Base-by-base conservation (phyloP, 2,329 filamentous ascomycete genomes). In the Alternaria sp. region DNA sequence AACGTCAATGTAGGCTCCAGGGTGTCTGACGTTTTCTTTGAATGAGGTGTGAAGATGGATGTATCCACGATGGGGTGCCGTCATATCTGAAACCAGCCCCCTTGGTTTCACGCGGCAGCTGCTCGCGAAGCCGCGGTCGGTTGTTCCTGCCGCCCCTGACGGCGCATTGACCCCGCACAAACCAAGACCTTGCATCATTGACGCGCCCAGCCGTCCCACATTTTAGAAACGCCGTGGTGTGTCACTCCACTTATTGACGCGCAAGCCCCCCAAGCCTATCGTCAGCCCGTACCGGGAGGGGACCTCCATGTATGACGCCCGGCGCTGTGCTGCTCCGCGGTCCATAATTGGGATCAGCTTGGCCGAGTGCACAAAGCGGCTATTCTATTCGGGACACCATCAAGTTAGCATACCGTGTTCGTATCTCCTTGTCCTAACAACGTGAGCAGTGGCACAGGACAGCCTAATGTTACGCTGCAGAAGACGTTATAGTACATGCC, bases 161-260 rank as follows among this genome's bases (percentile, higher is more conserved):
- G n/a, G 37, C 10, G 28, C 46, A 53, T 28, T 49, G 56, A 49
- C 60, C 56, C 55, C 49, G 30, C 55, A 50, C 25, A 18, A n/a
- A 12, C 18, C 30, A 33, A 49, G 44, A 45, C 20, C 53, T 47
- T 46, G 30, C 59, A 44, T 51, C 59, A 26, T 44, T n/a, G 25
- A 30, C 23, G 18, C 30, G n/a, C 21, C 21, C 33, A 14, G 28
- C 23, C 18, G 60, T 37, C 23, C 49, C 55, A 54, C 49, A 59
- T 49, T 54, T 59, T 28, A 37, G 60, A 62, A 62, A 62, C 60
- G 60, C 43, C 46, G 26, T 46, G 28, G 30, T 51, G 41, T 59
- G 41, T 47, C 49, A 47, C 41, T 41, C 60, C 55, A 58, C 60
- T 62, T 62, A 58, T 62, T 54, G 60, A 62, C 60, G 60, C 60